phyloP scores from a whole-genome alignment of 441 rosid genomes.

The Gossypium gossypioides region DNA sequence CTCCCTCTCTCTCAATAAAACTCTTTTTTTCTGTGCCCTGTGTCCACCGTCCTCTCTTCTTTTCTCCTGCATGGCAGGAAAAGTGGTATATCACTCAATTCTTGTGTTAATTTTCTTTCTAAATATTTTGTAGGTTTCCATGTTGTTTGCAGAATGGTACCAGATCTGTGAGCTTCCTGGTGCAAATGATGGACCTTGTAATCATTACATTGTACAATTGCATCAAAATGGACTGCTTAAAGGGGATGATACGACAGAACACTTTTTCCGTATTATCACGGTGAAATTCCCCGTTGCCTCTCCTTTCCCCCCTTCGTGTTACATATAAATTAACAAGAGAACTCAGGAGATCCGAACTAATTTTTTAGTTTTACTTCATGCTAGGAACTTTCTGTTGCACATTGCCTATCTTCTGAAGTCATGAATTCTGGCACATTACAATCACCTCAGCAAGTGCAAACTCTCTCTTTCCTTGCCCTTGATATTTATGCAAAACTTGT shows the following conservation, averaged over 20 bases:
- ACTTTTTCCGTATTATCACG: slow-evolving; percentile 71
- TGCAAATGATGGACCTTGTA: slow-evolving; percentile 59
- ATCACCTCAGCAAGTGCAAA: slow-evolving; percentile 63
- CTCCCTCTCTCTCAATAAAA: neutral
- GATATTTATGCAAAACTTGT: slow-evolving; percentile 88
- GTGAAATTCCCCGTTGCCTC: slow-evolving; percentile 23
- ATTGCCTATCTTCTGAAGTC: slow-evolving; percentile 73
- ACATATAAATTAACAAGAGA: neutral
- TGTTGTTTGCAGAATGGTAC: slow-evolving; percentile 77
- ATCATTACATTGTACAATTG: slow-evolving; percentile 58
- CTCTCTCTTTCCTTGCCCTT: slow-evolving; percentile 70
- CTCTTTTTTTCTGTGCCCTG: neutral
- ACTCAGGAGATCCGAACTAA: slow-evolving; percentile 5
- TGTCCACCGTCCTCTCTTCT: neutral
- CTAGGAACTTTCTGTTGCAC: slow-evolving; percentile 82
- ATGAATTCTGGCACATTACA: slow-evolving; percentile 50
- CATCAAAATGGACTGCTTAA: slow-evolving; percentile 72
- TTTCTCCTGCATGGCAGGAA: neutral
- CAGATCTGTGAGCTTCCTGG: slow-evolving; percentile 73
- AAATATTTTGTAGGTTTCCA: slow-evolving; percentile 45
- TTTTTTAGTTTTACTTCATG: slow-evolving; percentile 8
- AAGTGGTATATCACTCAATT: neutral
- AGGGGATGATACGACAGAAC: slow-evolving; percentile 80
- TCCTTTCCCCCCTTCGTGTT: neutral
- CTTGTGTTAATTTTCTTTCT: slow-evolving; percentile 5